Percentiles rank a stretch among this genome's conserved stretches.
Conservation (phyloP, 257 asterid species). For the Nicotiana sylvestris region DNA sequence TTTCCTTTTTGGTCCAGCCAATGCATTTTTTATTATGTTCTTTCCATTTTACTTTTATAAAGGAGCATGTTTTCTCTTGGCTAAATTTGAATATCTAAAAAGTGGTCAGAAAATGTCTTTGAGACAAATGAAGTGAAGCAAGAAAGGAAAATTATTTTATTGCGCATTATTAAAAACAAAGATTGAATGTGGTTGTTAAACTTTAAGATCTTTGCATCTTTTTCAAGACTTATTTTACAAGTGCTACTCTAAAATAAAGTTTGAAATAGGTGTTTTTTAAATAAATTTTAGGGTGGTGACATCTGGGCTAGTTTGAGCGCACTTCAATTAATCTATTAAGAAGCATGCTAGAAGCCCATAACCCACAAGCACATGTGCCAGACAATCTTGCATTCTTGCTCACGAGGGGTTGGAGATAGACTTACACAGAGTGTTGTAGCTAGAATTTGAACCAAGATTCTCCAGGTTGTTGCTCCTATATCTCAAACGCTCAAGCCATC, state of each 20-base stretch:
- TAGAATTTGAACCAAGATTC: neutral
- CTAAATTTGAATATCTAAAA: neutral
- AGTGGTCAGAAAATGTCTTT: neutral
- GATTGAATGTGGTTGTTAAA: neutral
- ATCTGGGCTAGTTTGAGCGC: neutral
- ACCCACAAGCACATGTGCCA: neutral
- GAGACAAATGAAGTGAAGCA: neutral
- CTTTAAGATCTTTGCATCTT: neutral
- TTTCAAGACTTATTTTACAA: neutral
- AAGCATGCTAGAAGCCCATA: neutral
- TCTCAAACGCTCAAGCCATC: neutral
- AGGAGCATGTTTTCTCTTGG: neutral
- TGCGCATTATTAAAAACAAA: neutral
- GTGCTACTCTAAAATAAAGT: neutral
- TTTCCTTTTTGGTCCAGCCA: neutral
- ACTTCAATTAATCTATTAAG: neutral
- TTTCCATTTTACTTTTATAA: neutral
- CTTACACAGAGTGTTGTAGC: neutral
- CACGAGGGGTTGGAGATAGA: neutral
- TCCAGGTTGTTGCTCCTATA: neutral
- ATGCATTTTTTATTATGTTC: neutral
- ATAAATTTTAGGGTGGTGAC: neutral
- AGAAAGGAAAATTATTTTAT: slow-evolving; percentile 1
- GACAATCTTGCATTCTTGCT: neutral
- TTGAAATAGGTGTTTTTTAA: neutral